Evolutionary conservation across 768 basidiomycete species (phyloP).

Genomic region (Bullera alba): DNA sequence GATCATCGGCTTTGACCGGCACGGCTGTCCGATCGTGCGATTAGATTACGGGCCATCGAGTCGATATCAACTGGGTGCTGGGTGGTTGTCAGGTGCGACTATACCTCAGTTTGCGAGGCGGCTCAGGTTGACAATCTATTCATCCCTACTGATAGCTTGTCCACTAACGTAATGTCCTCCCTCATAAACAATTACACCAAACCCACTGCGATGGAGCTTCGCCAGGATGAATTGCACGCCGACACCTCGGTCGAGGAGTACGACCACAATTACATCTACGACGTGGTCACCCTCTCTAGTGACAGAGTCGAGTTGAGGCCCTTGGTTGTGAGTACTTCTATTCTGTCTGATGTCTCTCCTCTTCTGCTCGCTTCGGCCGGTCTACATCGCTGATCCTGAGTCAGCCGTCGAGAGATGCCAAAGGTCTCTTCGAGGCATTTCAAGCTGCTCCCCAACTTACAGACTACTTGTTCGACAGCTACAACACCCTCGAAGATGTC

Average conservation of each 20-base stretch:
- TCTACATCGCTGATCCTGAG: background rate
- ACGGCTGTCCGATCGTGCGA: no score
- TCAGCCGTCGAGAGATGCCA: constrained; percentile 19
- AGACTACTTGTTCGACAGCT: constrained; percentile 11
- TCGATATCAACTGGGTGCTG: no score
- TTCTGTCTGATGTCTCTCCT: no score
- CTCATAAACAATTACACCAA: background rate
- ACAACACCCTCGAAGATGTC: constrained; percentile 12
- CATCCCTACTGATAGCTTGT: no score
- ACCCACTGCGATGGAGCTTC: background rate
- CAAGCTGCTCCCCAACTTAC: constrained; percentile 10
- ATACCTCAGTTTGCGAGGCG: no score
- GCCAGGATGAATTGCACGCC: constrained; percentile 6
- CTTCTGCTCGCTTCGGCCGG: no score
- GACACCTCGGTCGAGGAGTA: constrained; percentile 27
- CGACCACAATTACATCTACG: constrained; percentile 37
- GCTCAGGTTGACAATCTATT: no score
- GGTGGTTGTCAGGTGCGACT: no score
- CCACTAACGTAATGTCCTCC: no score
- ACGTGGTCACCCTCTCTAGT: constrained; percentile 21
- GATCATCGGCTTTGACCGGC: no score
- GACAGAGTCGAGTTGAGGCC: constrained; percentile 36
- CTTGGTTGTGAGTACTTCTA: constrained; percentile 23
- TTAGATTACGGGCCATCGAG: no score
- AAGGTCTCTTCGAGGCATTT: constrained; percentile 11